Base-by-base conservation (phyloP, 2,329 filamentous ascomycete species). In the Penicillium sp. region DNA sequence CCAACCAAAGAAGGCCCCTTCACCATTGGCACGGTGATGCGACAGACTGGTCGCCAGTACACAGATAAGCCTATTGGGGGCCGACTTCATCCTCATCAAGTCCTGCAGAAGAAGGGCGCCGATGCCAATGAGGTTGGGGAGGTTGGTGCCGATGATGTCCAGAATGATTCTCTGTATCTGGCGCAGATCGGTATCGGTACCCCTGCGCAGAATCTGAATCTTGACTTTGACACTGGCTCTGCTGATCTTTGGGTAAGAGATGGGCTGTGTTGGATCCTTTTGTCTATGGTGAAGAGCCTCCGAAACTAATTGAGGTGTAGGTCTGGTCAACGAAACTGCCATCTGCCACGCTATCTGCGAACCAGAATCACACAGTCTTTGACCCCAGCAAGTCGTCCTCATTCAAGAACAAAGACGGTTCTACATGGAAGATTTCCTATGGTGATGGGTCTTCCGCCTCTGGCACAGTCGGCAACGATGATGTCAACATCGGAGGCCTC, bases 171-270 rank as follows among this genome's bases (percentile, higher is more conserved):
- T 6, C 76, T 85, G 76, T 90, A 91, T 71, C 82, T 91, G 25
- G 87, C 84, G 52, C 81, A 84, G 33, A 84, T 91, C 28, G 71
- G 77, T 14, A 87, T 92, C 62, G 89, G 89, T 30, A 88, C 84
- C 1, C 88, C 88, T 16, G 75, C 81, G 1, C 88, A 91, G 77
- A 85, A 77, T 49, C 66, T 88, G 46, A 82, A 81, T 64, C 74
- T 91, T 14, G 84, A 90, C 69, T 90, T 91, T 63, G 89, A 92
- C 72, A 90, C 88, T 42, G 88, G 88, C 22, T 89, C 87, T 11
- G 83, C 87, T 22, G 89, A 91, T 78, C 80, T 89, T 25, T 91
- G 87, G 89, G 84, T 87, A 77, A 67, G 80, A 26, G 26, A 53
- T 38, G 14, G 64, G 54, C n/a, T 30, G 35, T 30, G 33, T 25